Conservation (phyloP, 2,329 filamentous ascomycete genomes). For the Sclerotinia subarctica region DNA sequence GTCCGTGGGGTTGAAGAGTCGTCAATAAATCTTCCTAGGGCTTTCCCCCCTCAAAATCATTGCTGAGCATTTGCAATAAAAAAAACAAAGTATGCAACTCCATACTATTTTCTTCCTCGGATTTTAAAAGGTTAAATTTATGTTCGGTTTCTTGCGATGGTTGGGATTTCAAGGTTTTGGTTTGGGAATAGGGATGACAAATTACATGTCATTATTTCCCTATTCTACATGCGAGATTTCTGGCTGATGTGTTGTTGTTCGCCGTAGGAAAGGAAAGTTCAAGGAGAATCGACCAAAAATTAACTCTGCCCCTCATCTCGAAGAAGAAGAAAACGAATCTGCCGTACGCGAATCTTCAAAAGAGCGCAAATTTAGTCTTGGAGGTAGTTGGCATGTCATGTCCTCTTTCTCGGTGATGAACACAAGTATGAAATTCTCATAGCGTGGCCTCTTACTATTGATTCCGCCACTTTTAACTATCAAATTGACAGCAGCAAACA, state of each 20-base stretch:
- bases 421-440: constrained; percentile 22
- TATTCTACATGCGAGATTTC: constrained; percentile 15
- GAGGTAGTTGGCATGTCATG: constrained; percentile 19
- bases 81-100: constrained; percentile 12
- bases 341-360: constrained; percentile 7
- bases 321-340: constrained; percentile 12
- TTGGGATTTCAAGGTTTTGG: constrained; percentile 10
- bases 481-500: constrained; percentile 15
- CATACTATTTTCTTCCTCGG: background rate
- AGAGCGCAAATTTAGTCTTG: constrained; percentile 16
- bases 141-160: constrained; percentile 15
- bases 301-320: constrained; percentile 4
- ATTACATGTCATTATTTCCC: constrained; percentile 21
- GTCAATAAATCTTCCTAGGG: constrained; percentile 18
- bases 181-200: constrained; percentile 20
- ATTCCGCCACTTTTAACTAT: constrained; percentile 4
- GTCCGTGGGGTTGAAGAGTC: constrained; percentile 16
- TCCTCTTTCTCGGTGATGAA: constrained; percentile 20
- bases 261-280: constrained; percentile 15
- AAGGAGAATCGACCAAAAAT: constrained; percentile 7
- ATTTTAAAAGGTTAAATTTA: constrained; percentile 5
- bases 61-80: constrained; percentile 15
- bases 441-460: constrained; percentile 14
- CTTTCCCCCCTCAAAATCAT: constrained; percentile 11
- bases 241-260: constrained; percentile 18